phyloP scores from a whole-genome alignment of 1,139 yeast genomes.

The Kazachstania sp. region DNA sequence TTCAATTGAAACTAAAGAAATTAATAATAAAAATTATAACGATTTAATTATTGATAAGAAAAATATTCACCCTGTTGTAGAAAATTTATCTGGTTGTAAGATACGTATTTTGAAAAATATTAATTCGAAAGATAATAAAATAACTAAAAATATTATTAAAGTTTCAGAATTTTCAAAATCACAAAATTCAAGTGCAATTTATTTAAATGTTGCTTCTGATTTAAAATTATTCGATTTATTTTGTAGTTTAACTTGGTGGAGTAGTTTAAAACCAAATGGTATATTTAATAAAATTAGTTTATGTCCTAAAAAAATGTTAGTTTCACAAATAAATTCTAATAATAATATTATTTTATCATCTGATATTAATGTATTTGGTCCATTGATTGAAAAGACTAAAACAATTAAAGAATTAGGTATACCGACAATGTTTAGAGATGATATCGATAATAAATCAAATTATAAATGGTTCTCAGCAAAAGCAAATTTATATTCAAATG shows the following conservation, averaged over 20 bases:
- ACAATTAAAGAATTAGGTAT: constrained; percentile 23
- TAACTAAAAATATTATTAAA: constrained; percentile 4
- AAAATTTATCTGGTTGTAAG: constrained; percentile 35
- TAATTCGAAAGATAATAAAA: not conserved
- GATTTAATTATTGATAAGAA: not conserved
- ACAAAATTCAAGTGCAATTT: constrained; percentile 36
- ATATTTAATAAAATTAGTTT: constrained; percentile 41
- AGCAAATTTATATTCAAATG: constrained; percentile 64
- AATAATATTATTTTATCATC: constrained; percentile 39
- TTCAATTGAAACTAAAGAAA: constrained; percentile 9
- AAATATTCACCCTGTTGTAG: constrained; percentile 24
- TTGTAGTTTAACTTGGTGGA: constrained; percentile 56
- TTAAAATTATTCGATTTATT: constrained; percentile 42
- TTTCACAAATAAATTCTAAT: not conserved
- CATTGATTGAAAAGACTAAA: constrained; percentile 41
- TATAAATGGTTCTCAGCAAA: constrained; percentile 65
- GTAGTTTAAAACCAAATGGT: constrained; percentile 49
- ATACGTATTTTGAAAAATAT: constrained; percentile 15
- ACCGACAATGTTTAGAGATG: constrained; percentile 7
- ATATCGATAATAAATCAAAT: constrained; percentile 31
- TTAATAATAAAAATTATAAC: not conserved
- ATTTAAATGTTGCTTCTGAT: constrained; percentile 39
- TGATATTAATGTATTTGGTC: constrained; percentile 57
- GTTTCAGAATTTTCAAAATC: not conserved
- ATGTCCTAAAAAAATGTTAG: not conserved